Base-by-base conservation (phyloP, 2,329 filamentous ascomycete genomes). In the Ophiostoma quercus region DNA sequence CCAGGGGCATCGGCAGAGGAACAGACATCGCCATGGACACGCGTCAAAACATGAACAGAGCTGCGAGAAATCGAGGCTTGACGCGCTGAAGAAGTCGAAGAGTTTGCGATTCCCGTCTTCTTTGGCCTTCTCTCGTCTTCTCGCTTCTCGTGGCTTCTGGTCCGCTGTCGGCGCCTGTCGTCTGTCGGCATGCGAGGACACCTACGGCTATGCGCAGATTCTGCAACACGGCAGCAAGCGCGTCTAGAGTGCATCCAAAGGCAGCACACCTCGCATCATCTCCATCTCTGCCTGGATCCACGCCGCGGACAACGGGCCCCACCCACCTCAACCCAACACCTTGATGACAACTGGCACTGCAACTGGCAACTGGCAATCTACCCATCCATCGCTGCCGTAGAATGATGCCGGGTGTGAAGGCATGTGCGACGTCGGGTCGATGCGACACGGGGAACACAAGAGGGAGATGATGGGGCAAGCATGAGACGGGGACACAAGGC, bases 201-300 rank as follows among this genome's bases (percentile, higher is more conserved):
- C n/a, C 65, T 14, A 66, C 37, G 65, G 65, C 22, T 66, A 66
- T 39, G 37, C n/a, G 65, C 65, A 66, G 65, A 14, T 47, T 25
- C 39, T 66, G 65, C 65, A 47, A 19, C 65, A 66, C 65, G 22
- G 65, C 39, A 16, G 25, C 57, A 62, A 57, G 51, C 22, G n/a
- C 51, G 51, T 14, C 51, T 11, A 57, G 25, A 25, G 57, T 62
- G 57, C 57, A 60, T 22, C 57, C 12, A 12, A 19, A 34, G 57
- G 43, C 43, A 47, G 43, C 16, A 19, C 19, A n/a, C 43, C 16
- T 47, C 43, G 43, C 57, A 34, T 62, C 25, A 57, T 57, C n/a
- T 19, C 22, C 22, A 25, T 57, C n/a, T 25, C 3, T 54, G n/a
- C 16, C 3, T 62, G 57, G 57, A 62, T 62, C 57, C 57, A 16